Conservation (phyloP, 768 basidiomycete genomes). For the Termitomyces sp. region DNA sequence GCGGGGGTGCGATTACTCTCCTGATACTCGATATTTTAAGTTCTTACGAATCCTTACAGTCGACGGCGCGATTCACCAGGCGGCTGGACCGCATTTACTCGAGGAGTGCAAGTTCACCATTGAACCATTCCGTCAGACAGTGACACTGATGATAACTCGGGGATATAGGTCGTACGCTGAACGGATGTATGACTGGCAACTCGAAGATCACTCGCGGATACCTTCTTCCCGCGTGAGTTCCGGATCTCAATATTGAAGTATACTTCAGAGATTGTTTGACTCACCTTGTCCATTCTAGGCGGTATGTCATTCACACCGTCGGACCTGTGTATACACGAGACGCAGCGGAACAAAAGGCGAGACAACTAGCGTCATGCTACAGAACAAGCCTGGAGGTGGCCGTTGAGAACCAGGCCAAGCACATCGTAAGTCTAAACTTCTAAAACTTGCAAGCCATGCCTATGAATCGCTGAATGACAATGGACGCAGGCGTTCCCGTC, state of each 20-base stretch:
- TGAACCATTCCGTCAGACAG: neutral
- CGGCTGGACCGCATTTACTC: constrained; percentile 62
- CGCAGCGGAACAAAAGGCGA: constrained; percentile 40
- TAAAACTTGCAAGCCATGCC: neutral
- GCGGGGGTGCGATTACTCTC: constrained; percentile 54
- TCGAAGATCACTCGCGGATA: constrained; percentile 82
- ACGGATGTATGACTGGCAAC: constrained; percentile 68
- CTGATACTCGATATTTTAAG: neutral
- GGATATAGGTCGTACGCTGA: constrained; percentile 52
- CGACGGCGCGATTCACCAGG: constrained; percentile 78
- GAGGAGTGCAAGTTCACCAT: constrained; percentile 59
- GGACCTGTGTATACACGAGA: constrained; percentile 61
- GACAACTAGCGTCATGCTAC: constrained; percentile 68
- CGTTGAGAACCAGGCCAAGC: constrained; percentile 51
- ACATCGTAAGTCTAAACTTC: constrained; percentile 48
- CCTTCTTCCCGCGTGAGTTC: constrained; percentile 67
- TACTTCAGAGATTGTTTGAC: neutral
- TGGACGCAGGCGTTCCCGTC: constrained; percentile 84
- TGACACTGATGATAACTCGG: constrained; percentile 2
- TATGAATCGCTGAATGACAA: neutral
- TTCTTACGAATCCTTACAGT: constrained; percentile 35
- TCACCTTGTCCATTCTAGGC: constrained; percentile 24
- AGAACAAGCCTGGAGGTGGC: constrained; percentile 59
- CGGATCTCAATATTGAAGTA: neutral
- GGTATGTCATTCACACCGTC: constrained; percentile 77